Percentiles rank a stretch among this genome's conserved stretches.
Conservation (phyloP, 1,139 yeast genomes). For the Spencermartinsiella ligniputridi region DNA sequence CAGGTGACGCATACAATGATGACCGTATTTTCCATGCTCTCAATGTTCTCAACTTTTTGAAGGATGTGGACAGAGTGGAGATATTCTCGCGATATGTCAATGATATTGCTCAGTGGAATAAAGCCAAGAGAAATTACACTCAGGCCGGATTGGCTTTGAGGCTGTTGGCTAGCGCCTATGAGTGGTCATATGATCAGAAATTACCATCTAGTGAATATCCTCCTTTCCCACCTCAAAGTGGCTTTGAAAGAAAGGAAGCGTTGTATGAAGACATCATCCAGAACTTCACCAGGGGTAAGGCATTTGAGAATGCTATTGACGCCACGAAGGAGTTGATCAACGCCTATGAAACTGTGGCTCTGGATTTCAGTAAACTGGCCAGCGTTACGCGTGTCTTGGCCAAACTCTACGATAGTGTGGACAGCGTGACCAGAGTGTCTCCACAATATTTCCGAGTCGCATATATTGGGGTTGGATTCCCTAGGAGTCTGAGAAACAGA, state of each 20-base stretch:
- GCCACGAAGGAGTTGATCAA: slow-evolving; percentile 72
- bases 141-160: slow-evolving; percentile 85
- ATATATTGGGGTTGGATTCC: slow-evolving; percentile 83
- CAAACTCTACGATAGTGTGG: slow-evolving; percentile 62
- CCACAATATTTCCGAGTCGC: slow-evolving; percentile 80
- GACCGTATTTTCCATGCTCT: slow-evolving; percentile 79
- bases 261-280: slow-evolving; percentile 68
- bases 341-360: slow-evolving; percentile 68
- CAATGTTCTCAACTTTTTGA: slow-evolving; percentile 70
- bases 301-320: slow-evolving; percentile 72
- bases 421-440: slow-evolving; percentile 60
- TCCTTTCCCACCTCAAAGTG: slow-evolving; percentile 69
- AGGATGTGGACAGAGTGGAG: slow-evolving; percentile 77
- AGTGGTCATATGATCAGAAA: slow-evolving; percentile 62
- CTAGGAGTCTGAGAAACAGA: slow-evolving; percentile 67
- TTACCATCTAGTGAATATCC: slow-evolving; percentile 62
- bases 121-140: slow-evolving; percentile 57
- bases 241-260: slow-evolving; percentile 77
- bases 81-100: slow-evolving; percentile 72
- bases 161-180: slow-evolving; percentile 69
- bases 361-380: slow-evolving; percentile 73
- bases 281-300: slow-evolving; percentile 66
- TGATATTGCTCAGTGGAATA: slow-evolving; percentile 64
- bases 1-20: slow-evolving; percentile 79
- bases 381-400: slow-evolving; percentile 68